Percentiles rank a stretch among this genome's conserved stretches.
Evolutionary conservation across 75 land plant species (phyloP).

Genomic region (Pinus taeda): DNA sequence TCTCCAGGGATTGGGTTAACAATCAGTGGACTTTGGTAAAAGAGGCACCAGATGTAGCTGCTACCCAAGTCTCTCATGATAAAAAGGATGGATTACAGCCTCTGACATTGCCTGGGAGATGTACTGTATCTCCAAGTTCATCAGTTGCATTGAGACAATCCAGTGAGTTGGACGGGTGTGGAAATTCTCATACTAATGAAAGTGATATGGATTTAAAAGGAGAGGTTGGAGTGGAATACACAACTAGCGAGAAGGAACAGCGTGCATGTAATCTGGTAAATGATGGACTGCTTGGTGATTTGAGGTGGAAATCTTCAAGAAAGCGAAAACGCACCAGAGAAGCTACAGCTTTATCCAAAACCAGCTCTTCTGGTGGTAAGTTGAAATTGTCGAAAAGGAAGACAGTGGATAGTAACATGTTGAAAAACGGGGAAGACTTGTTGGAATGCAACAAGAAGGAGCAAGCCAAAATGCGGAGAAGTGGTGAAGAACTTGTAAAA

Average conservation of each 20-base stretch:
- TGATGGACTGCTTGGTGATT: conserved; percentile 21
- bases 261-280: conserved; percentile 24
- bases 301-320: conserved; percentile 47
- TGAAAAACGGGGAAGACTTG: neutral
- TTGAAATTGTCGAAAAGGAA: neutral
- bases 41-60: conserved; percentile 32
- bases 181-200: neutral
- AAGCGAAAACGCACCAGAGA: conserved; percentile 37
- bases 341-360: conserved; percentile 5
- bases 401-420: neutral
- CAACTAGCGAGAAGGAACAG: neutral
- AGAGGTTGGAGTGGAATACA: neutral
- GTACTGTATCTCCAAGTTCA: neutral
- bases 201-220: neutral
- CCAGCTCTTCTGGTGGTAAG: neutral
- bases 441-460: neutral
- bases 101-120: neutral
- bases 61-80: conserved; percentile 1
- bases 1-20: conserved; percentile 75
- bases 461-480: neutral
- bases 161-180: neutral
- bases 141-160: neutral
- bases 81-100: neutral
- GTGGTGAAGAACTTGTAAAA: neutral
- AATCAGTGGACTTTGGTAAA: conserved; percentile 52